Percentiles rank a stretch among this genome's conserved stretches.
Conservation (phyloP, 2,329 filamentous ascomycete species). For the Juglanconis sp. region DNA sequence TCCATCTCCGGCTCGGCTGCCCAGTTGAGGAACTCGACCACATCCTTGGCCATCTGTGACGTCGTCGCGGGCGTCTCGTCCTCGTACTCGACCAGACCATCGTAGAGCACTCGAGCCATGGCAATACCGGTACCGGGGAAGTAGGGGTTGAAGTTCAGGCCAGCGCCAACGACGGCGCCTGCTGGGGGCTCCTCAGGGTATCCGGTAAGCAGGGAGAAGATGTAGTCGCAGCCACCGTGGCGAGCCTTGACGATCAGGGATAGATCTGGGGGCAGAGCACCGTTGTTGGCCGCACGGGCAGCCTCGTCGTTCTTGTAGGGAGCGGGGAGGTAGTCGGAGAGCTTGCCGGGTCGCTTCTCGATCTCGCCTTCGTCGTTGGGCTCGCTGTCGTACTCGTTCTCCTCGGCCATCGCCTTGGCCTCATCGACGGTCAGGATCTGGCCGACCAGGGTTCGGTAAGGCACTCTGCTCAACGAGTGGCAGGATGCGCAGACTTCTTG, state of each 20-base stretch:
- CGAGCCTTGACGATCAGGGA: constrained; percentile 96
- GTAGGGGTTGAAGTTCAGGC: constrained; percentile 99
- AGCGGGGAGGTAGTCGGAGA: constrained; percentile 90
- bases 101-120: constrained; percentile 98
- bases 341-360: constrained; percentile 96
- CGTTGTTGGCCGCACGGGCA: constrained; percentile 95
- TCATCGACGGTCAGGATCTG: constrained; percentile 93
- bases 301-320: constrained; percentile 99
- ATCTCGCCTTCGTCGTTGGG: constrained; percentile 98
- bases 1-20: constrained; percentile 98
- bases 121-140: constrained; percentile 98
- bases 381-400: constrained; percentile 97
- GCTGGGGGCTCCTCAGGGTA: constrained; percentile 96
- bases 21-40: constrained; percentile 99
- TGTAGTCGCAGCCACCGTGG: constrained; percentile 97
- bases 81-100: constrained; percentile 96
- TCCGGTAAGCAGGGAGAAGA: constrained; percentile 93
- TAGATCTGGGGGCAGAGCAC: constrained; percentile 95
- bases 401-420: constrained; percentile 94
- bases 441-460: constrained; percentile 90
- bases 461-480: constrained; percentile 92
- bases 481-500: constrained; percentile 96
- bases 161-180: constrained; percentile 77
- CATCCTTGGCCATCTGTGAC: constrained; percentile 99
- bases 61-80: constrained; percentile 90